phyloP scores from a whole-genome alignment of 2,329 filamentous ascomycete genomes.

The Cytospora chrysosperma region DNA sequence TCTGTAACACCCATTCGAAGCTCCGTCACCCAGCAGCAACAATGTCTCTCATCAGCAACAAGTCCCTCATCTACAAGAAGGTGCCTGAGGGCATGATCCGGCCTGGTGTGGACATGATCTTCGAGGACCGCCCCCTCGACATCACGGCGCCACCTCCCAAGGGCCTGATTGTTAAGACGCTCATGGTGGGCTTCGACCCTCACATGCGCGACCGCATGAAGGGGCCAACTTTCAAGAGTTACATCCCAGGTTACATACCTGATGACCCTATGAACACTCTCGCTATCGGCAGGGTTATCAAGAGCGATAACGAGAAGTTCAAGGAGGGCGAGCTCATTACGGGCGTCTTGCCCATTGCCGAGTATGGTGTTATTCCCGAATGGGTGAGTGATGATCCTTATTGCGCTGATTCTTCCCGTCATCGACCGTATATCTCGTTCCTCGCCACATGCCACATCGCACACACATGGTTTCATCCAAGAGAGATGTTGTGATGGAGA shows the following conservation, averaged over 20 bases:
- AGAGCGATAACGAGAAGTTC: constrained; percentile 19
- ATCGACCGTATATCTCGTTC: too few species aligned
- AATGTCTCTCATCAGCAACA: constrained; percentile 19
- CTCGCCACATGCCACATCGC: too few species aligned
- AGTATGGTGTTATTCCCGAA: constrained; percentile 59
- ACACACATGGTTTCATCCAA: too few species aligned
- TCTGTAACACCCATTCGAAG: too few species aligned
- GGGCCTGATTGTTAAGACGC: constrained; percentile 20
- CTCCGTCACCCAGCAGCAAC: background rate
- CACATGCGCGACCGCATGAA: constrained; percentile 25
- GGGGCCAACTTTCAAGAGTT: constrained; percentile 21
- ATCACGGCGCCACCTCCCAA: constrained; percentile 20
- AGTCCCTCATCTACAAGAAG: constrained; percentile 19
- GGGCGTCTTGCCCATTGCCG: constrained; percentile 53
- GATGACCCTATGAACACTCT: constrained; percentile 21
- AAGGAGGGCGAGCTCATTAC: constrained; percentile 57
- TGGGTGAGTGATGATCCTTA: constrained; percentile 1
- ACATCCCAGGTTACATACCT: constrained; percentile 16
- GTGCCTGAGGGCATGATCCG: constrained; percentile 16
- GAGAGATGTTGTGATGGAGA: background rate
- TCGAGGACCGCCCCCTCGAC: constrained; percentile 13
- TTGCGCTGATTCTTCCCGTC: background rate
- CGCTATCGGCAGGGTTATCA: constrained; percentile 19
- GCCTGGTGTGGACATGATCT: constrained; percentile 18
- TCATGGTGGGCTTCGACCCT: constrained; percentile 22